Conservation (phyloP, 139 green algal species). For the Parachlorella kessleri region DNA sequence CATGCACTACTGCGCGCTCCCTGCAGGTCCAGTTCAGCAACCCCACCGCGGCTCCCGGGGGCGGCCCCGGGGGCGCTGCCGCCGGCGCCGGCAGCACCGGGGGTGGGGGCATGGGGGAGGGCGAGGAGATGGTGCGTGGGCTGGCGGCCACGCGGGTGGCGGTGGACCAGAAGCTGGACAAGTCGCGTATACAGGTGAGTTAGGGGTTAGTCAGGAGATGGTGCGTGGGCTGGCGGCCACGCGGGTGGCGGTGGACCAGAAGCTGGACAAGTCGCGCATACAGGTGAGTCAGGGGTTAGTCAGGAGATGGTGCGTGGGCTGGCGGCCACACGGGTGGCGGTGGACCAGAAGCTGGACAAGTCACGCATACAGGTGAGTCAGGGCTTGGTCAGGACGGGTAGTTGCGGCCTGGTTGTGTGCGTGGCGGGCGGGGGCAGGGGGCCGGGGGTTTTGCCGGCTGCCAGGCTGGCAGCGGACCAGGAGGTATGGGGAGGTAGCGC, state of each 20-base stretch:
- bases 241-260: slow-evolving; percentile 81
- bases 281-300: slow-evolving; percentile 47
- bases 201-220: slow-evolving; percentile 59
- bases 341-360: background rate
- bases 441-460: too few species aligned
- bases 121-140: slow-evolving; percentile 86
- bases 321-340: background rate
- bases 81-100: background rate
- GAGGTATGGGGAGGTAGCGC: too few species aligned
- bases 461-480: too few species aligned
- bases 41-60: background rate
- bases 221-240: slow-evolving; percentile 80
- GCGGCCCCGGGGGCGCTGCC: too few species aligned
- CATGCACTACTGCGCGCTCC: background rate
- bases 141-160: slow-evolving; percentile 70
- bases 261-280: slow-evolving; percentile 63
- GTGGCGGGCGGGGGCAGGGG: too few species aligned
- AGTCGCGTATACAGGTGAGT: slow-evolving; percentile 64
- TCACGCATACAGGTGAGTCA: background rate
- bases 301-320: background rate
- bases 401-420: too few species aligned
- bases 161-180: slow-evolving; percentile 87
- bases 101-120: slow-evolving; percentile 42
- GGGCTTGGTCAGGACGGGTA: too few species aligned
- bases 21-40: slow-evolving; percentile 68